Conservation (phyloP, 306 rosid species). For the Crataegus laevigata region DNA sequence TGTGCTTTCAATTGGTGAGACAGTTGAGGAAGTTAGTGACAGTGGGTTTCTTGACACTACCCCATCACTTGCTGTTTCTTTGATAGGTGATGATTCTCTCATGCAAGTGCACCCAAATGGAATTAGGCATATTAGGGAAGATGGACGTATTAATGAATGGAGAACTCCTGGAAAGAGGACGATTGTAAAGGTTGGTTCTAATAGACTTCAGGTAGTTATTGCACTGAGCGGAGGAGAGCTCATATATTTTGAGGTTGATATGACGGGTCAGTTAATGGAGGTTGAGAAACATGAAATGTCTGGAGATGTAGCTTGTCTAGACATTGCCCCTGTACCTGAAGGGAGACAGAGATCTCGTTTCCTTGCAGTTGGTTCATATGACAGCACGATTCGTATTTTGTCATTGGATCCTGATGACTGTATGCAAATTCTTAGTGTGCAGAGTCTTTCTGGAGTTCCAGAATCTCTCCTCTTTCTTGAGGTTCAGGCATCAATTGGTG, state of each 20-base stretch:
- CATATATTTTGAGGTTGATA: conserved; percentile 90
- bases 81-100: conserved; percentile 96
- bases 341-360: conserved; percentile 93
- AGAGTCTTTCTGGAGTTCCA: conserved; percentile 88
- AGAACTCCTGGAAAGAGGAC: conserved; percentile 97
- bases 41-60: conserved; percentile 96
- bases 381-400: conserved; percentile 77
- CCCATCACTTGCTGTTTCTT: conserved; percentile 89
- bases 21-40: conserved; percentile 93
- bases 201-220: conserved; percentile 91
- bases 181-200: conserved; percentile 79
- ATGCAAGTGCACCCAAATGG: conserved; percentile 99
- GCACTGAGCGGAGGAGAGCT: conserved; percentile 96
- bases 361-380: conserved; percentile 92
- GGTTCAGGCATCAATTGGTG: conserved; percentile 87
- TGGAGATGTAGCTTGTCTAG: conserved; percentile 92
- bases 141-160: conserved; percentile 96
- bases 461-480: conserved; percentile 95
- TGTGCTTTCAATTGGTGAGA: conserved; percentile 97
- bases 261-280: conserved; percentile 92
- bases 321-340: conserved; percentile 93
- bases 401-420: conserved; percentile 94
- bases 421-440: conserved; percentile 83
- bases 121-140: conserved; percentile 98
- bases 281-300: conserved; percentile 97